A percentile compares a stretch with the other conserved stretches of the same genome.
Evolutionary conservation across 495 filamentous ascomycete genomes (phyloP).

Genomic region (Endocarpon pusillum): DNA sequence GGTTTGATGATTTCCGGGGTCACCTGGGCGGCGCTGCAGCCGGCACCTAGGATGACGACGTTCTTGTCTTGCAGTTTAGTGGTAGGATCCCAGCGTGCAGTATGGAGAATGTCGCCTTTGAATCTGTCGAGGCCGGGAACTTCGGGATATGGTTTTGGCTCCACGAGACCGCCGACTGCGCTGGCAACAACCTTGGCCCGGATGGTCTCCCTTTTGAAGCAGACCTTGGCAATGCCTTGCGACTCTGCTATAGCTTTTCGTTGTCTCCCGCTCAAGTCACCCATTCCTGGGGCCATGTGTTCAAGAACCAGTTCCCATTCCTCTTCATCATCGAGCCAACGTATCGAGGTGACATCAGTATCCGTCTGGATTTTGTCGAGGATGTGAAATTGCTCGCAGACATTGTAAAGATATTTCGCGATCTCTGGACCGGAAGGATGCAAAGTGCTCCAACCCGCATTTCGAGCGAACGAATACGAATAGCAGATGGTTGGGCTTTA

Average conservation of each 20-base stretch:
- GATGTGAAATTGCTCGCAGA: slow-evolving; percentile 41
- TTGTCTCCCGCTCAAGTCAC: slow-evolving; percentile 24
- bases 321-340: slow-evolving; percentile 30
- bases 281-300: slow-evolving; percentile 32
- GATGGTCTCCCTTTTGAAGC: slow-evolving; percentile 25
- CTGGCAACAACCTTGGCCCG: slow-evolving; percentile 40
- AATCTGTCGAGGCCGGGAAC: slow-evolving; percentile 38
- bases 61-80: slow-evolving; percentile 31
- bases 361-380: slow-evolving; percentile 41
- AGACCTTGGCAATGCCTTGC: slow-evolving; percentile 22
- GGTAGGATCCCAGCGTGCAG: slow-evolving; percentile 35
- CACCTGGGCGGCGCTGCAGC: slow-evolving; percentile 36
- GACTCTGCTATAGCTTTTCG: slow-evolving; percentile 13
- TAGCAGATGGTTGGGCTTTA: slow-evolving; percentile 39
- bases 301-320: slow-evolving; percentile 38
- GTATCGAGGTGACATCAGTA: slow-evolving; percentile 31
- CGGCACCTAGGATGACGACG: slow-evolving; percentile 43
- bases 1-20: slow-evolving; percentile 21
- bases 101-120: slow-evolving; percentile 37
- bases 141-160: slow-evolving; percentile 32
- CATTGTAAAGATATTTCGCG: slow-evolving; percentile 36
- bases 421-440: slow-evolving; percentile 40
- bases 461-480: slow-evolving; percentile 43
- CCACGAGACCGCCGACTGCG: slow-evolving; percentile 36
- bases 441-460: slow-evolving; percentile 37